Conservation (phyloP, 1,139 yeast species). For the Yamadazyma spencermartinsiae region DNA sequence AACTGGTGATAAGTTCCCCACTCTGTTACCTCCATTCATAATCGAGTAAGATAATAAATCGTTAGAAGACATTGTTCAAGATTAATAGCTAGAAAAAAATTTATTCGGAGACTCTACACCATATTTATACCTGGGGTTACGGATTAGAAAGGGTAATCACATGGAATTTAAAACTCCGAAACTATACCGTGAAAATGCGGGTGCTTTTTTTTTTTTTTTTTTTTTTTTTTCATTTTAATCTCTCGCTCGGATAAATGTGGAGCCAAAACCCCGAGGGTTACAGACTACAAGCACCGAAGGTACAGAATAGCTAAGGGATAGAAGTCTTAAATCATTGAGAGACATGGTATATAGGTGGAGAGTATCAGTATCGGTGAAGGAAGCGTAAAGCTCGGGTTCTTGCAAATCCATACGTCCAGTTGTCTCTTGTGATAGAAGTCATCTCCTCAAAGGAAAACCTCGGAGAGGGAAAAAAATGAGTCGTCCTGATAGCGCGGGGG, state of each 20-base stretch:
- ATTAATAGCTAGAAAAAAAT: neutral
- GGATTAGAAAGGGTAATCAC: constrained; percentile 16
- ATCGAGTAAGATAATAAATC: constrained; percentile 35
- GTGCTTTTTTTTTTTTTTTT: neutral
- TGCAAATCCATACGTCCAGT: neutral
- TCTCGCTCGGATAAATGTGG: constrained; percentile 6
- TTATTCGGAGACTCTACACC: neutral
- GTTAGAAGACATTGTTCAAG: constrained; percentile 23
- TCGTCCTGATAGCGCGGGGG: constrained; percentile 11
- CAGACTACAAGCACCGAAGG: too few species aligned
- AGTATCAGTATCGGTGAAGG: neutral
- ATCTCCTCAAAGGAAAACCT: constrained; percentile 11
- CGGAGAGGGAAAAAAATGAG: constrained; percentile 11
- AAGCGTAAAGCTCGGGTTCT: neutral
- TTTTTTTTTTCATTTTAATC: too few species aligned
- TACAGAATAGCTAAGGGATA: too few species aligned
- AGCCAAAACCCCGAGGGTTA: constrained; percentile 1
- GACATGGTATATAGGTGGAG: neutral
- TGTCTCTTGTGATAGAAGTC: constrained; percentile 2
- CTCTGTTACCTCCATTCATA: constrained; percentile 25
- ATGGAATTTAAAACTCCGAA: constrained; percentile 16
- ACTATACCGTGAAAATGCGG: constrained; percentile 1
- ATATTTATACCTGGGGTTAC: constrained; percentile 18
- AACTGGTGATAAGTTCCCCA: constrained; percentile 10
- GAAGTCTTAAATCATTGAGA: too few species aligned